Percentiles rank a stretch among this genome's conserved stretches.
Conservation (phyloP, 2,329 filamentous ascomycete genomes). For the Aspergillus fijiensis region DNA sequence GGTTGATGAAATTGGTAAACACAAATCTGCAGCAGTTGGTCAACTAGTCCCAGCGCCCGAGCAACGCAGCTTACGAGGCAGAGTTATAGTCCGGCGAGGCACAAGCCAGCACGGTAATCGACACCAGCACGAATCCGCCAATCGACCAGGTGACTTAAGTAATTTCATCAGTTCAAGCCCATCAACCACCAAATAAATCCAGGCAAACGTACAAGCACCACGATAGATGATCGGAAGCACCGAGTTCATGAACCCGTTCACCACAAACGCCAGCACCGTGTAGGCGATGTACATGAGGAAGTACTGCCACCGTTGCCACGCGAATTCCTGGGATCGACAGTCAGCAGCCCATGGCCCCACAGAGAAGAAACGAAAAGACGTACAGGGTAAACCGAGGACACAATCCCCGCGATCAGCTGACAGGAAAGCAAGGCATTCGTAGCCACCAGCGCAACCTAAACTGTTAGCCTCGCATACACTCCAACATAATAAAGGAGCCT, state of each 20-base stretch:
- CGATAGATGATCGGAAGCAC: slow-evolving; percentile 66
- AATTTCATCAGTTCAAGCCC: slow-evolving; percentile 3
- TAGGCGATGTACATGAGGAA: slow-evolving; percentile 70
- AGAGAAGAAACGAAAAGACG: not conserved
- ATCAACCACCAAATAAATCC: not conserved
- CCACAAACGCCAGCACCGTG: slow-evolving; percentile 58
- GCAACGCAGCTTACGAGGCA: slow-evolving; percentile 51
- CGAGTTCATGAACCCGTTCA: slow-evolving; percentile 65
- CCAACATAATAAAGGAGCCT: not conserved
- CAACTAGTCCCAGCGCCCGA: not conserved
- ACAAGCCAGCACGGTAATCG: slow-evolving; percentile 66
- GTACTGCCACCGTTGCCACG: slow-evolving; percentile 63
- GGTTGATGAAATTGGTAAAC: slow-evolving; percentile 66
- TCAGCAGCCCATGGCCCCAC: too few species aligned
- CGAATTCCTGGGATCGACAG: slow-evolving; percentile 44
- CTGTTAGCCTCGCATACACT: slow-evolving; percentile 14
- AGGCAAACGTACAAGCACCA: slow-evolving; percentile 50
- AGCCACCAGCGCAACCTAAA: slow-evolving; percentile 57
- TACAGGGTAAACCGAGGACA: slow-evolving; percentile 58
- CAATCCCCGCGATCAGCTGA: slow-evolving; percentile 65
- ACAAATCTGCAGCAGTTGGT: slow-evolving; percentile 38
- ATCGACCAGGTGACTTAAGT: slow-evolving; percentile 63
- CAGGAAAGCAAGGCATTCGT: slow-evolving; percentile 67
- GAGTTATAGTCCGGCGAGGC: slow-evolving; percentile 64
- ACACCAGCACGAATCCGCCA: slow-evolving; percentile 66